phyloP scores from a whole-genome alignment of 2,329 filamentous ascomycete genomes.

The Colletotrichum australisinense region DNA sequence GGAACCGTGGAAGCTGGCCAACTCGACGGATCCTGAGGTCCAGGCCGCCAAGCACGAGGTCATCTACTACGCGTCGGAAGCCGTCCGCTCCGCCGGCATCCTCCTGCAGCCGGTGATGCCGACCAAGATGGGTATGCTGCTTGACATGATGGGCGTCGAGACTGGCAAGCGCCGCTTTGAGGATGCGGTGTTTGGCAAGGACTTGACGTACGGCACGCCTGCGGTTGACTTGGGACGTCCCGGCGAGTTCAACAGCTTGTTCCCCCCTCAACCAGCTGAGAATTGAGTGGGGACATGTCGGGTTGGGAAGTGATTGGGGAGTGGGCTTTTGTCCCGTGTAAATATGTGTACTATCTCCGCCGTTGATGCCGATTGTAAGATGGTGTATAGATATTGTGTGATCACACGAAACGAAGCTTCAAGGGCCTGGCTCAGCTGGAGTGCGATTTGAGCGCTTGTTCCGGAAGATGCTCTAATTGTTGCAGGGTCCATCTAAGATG shows the following conservation, averaged over 20 bases:
- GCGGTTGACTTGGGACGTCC: not conserved
- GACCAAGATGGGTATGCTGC: slow-evolving; percentile 74
- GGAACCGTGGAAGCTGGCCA: slow-evolving; percentile 75
- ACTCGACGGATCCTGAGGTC: slow-evolving; percentile 46
- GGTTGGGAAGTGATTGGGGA: too few relatives aligned
- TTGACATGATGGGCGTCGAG: slow-evolving; percentile 83
- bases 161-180: slow-evolving; percentile 70
- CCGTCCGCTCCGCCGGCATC: slow-evolving; percentile 83
- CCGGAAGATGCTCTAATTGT: not conserved
- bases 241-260: slow-evolving; percentile 19
- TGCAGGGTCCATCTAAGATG: not conserved
- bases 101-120: slow-evolving; percentile 94
- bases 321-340: not conserved
- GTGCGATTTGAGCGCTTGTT: not conserved
- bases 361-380: not conserved
- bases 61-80: slow-evolving; percentile 80
- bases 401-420: not conserved
- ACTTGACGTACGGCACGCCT: slow-evolving; percentile 74
- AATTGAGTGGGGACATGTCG: not conserved
- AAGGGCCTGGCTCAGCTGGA: not conserved
- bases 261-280: slow-evolving; percentile 24
- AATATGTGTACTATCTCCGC: not conserved
- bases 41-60: slow-evolving; percentile 62
- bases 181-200: slow-evolving; percentile 71
- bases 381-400: not conserved